These are phyloP conservation scores for Neofusicoccum parvum DNA, from an alignment of 2,329 filamentous ascomycete genomes.

Conservation along the genomic window DNA sequence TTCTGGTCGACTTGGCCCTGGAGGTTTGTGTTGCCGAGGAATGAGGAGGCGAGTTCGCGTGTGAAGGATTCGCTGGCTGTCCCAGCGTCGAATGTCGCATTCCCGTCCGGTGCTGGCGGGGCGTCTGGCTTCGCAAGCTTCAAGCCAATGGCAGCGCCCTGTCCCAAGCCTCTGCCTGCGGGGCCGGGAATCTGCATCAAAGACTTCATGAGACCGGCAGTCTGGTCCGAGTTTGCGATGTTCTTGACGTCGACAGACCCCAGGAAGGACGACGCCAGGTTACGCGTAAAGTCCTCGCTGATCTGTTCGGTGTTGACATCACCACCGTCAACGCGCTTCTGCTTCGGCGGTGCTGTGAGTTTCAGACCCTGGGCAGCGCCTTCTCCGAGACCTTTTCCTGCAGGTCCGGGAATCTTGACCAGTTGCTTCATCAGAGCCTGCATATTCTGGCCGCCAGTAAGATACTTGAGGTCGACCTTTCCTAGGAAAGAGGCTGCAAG, in stretches of 20 bases:
- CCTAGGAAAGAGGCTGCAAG: neutral
- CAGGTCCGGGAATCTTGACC: slow-evolving; percentile 4
- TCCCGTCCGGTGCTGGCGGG: neutral
- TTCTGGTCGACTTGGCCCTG: slow-evolving; percentile 1
- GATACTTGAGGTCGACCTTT: neutral
- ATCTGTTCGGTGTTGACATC: neutral
- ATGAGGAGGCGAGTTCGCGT: neutral
- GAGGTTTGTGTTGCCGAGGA: neutral
- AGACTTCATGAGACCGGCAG: neutral
- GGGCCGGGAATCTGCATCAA: neutral
- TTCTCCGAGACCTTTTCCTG: neutral
- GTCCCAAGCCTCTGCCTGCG: neutral
- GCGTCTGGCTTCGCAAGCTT: slow-evolving; percentile 3
- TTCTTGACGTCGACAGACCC: neutral
- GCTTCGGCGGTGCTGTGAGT: neutral
- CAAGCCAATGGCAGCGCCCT: slow-evolving; percentile 8
- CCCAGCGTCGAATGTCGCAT: neutral
- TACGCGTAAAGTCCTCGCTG: neutral
- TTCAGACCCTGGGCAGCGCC: neutral
- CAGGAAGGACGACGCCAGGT: neutral
- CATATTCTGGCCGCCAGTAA: neutral
- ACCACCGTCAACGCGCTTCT: neutral
- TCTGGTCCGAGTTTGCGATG: neutral
- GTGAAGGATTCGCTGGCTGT: slow-evolving; percentile 3
- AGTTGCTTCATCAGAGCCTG: neutral